These are phyloP conservation scores for Kodamaea sagamina DNA, from an alignment of 805 yeast species.

Conservation along the genomic window DNA sequence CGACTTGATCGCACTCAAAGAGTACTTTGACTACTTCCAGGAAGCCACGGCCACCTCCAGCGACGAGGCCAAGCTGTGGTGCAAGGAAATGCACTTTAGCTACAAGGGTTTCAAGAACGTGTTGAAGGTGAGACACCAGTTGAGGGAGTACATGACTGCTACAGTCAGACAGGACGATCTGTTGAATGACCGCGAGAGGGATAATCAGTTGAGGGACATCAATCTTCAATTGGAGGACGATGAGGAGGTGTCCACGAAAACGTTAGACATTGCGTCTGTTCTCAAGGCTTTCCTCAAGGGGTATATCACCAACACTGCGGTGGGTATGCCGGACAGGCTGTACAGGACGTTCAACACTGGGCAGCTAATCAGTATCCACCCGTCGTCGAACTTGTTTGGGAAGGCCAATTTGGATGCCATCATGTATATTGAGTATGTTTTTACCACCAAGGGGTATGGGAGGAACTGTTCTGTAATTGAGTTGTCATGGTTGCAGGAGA, in stretches of 20 bases:
- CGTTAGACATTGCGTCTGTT: slow-evolving; percentile 56
- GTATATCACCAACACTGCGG: slow-evolving; percentile 83
- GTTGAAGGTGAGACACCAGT: slow-evolving; percentile 69
- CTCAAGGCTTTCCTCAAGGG: slow-evolving; percentile 83
- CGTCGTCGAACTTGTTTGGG: slow-evolving; percentile 86
- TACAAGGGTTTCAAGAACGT: slow-evolving; percentile 81
- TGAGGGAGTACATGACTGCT: slow-evolving; percentile 63
- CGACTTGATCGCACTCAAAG: slow-evolving; percentile 81
- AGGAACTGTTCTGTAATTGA: slow-evolving; percentile 83
- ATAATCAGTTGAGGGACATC: slow-evolving; percentile 27
- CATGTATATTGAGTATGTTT: slow-evolving; percentile 93
- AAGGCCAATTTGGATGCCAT: slow-evolving; percentile 72
- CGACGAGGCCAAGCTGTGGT: slow-evolving; percentile 75
- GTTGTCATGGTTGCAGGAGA: slow-evolving; percentile 81
- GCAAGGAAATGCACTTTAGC: slow-evolving; percentile 73
- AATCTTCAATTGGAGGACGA: slow-evolving; percentile 29
- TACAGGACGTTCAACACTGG: slow-evolving; percentile 84
- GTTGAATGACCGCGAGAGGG: slow-evolving; percentile 27
- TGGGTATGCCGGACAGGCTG: slow-evolving; percentile 93
- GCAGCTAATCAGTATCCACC: slow-evolving; percentile 85
- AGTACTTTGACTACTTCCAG: slow-evolving; percentile 60
- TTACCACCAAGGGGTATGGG: slow-evolving; percentile 90
- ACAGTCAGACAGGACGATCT: slow-evolving; percentile 46
- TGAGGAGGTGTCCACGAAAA: slow-evolving; percentile 26
- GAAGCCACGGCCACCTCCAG: slow-evolving; percentile 31